A percentile compares a stretch with the other conserved stretches of the same genome.
These are phyloP conservation scores for Boletus calvinii DNA, from an alignment of 1,284 basidiomycete genomes.

Conservation along the genomic window DNA sequence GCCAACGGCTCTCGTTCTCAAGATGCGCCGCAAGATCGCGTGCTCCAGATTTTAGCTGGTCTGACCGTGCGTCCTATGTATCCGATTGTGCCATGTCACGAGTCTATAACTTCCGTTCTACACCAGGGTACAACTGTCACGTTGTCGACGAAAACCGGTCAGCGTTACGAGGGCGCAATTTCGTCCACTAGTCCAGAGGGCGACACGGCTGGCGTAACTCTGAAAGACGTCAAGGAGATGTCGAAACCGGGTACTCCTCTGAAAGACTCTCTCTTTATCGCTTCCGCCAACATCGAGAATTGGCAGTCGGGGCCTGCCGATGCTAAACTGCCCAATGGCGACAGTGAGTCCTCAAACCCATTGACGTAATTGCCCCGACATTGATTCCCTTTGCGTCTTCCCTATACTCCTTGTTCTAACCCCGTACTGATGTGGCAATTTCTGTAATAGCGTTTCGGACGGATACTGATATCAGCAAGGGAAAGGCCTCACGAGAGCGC, in stretches of 20 bases:
- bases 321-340: conserved; percentile 61
- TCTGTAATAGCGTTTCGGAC: conserved; percentile 73
- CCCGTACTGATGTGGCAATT: conserved; percentile 18
- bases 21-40: conserved; percentile 51
- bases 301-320: conserved; percentile 76
- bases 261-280: conserved; percentile 67
- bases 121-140: conserved; percentile 71
- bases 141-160: conserved; percentile 62
- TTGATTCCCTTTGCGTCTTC: background rate
- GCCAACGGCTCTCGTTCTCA: conserved; percentile 46
- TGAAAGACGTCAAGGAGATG: conserved; percentile 74
- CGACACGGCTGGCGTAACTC: conserved; percentile 66
- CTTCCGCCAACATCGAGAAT: conserved; percentile 65
- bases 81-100: conserved; percentile 17
- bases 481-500: conserved; percentile 60
- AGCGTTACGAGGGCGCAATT: conserved; percentile 71
- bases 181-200: conserved; percentile 60
- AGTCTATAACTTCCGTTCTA: conserved; percentile 21
- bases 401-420: background rate
- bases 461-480: conserved; percentile 81
- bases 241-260: conserved; percentile 59
- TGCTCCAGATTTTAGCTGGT: conserved; percentile 60
- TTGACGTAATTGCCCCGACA: background rate
- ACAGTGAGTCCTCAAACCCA: conserved; percentile 45
- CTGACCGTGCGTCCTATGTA: conserved; percentile 53